A percentile compares a stretch with the other conserved stretches of the same genome.
Evolutionary conservation across 1,139 yeast species (phyloP).

Genomic region (Debaryomyces sp.): DNA sequence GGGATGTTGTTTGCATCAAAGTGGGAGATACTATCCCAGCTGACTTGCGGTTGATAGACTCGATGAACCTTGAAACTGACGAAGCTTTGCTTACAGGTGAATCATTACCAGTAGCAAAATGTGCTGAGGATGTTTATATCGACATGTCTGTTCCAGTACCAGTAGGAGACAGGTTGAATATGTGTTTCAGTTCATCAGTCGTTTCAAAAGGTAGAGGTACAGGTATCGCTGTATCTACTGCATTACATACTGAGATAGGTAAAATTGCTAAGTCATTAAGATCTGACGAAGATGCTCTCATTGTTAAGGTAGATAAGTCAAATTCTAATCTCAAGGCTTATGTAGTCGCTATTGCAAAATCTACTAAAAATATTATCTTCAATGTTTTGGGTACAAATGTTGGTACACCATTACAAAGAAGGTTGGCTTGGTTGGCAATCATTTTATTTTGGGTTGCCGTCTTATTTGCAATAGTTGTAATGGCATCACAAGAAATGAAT

Average conservation of each 20-base stretch:
- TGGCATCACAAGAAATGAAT: slow-evolving; percentile 73
- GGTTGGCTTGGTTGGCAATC: slow-evolving; percentile 71
- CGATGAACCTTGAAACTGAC: slow-evolving; percentile 75
- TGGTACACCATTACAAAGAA: slow-evolving; percentile 78
- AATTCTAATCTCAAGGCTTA: slow-evolving; percentile 48
- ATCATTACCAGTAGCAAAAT: slow-evolving; percentile 70
- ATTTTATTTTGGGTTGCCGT: slow-evolving; percentile 71
- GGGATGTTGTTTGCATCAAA: slow-evolving; percentile 65
- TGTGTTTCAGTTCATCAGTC: slow-evolving; percentile 74
- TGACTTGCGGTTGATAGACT: slow-evolving; percentile 62
- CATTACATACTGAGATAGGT: slow-evolving; percentile 78
- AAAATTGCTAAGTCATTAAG: slow-evolving; percentile 69
- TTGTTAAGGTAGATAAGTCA: slow-evolving; percentile 29
- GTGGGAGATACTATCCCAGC: slow-evolving; percentile 86
- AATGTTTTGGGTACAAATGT: slow-evolving; percentile 72
- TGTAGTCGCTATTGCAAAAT: slow-evolving; percentile 43
- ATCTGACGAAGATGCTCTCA: slow-evolving; percentile 21
- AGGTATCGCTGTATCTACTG: slow-evolving; percentile 69
- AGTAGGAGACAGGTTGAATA: slow-evolving; percentile 75
- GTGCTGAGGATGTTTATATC: slow-evolving; percentile 43
- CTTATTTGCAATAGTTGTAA: slow-evolving; percentile 73
- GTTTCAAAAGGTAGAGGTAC: slow-evolving; percentile 79
- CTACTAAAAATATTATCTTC: slow-evolving; percentile 47
- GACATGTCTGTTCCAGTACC: slow-evolving; percentile 45
- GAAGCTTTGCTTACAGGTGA: slow-evolving; percentile 84